Evolutionary conservation across 2,329 filamentous ascomycete genomes (phyloP), one percentile per base, ranked within the genome.

Genomic region (Xylaria polymorpha): DNA sequence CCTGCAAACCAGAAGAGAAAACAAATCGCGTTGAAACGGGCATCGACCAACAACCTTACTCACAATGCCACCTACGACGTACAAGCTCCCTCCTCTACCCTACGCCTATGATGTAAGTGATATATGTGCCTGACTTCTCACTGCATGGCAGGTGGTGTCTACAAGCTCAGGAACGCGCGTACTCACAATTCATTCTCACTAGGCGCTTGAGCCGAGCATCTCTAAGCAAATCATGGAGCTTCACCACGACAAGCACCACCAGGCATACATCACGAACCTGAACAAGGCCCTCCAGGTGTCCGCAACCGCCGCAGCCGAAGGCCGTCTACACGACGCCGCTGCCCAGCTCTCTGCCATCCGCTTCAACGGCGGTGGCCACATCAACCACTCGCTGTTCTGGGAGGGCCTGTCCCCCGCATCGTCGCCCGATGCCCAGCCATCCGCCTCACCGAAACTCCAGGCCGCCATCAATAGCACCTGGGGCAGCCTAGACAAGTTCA

Each of bases 361-460:
- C 77, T 97, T 97, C 87, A 93, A 97, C 80, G 94, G 92, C 58
- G 94, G 94, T 51, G 94, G 94, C 7, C 94, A 97, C 84, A 91
- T 97, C 82, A 98, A 98, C 84, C 94, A 97, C 85, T 90, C 89
- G 0, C 88, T 97, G 43, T 97, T 97, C 86, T 98, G 94, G 94
- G 90, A 92, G 82, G 94, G 94, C 80, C 86, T 97, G 20, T 81
- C 88, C 0, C 92, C 92, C 0, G 81, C 88, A 0, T 84, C 82
- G 20, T 89, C 86, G 2, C 72, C 84, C 0, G 87, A 90, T 8
- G 86, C 92, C 1, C 83, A 87, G 56, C 80, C 86, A 3, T 81
- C 85, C 4, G 80, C 83, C 1, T 88, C 89, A 0, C 89, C 90
- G 0, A 82, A 83, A 22, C 84, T 97, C 5, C 74, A 84, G 9